Evolutionary conservation across 768 basidiomycete species (phyloP), one percentile per base, ranked within the genome.

Genomic region (Pulveroboletus sp.): DNA sequence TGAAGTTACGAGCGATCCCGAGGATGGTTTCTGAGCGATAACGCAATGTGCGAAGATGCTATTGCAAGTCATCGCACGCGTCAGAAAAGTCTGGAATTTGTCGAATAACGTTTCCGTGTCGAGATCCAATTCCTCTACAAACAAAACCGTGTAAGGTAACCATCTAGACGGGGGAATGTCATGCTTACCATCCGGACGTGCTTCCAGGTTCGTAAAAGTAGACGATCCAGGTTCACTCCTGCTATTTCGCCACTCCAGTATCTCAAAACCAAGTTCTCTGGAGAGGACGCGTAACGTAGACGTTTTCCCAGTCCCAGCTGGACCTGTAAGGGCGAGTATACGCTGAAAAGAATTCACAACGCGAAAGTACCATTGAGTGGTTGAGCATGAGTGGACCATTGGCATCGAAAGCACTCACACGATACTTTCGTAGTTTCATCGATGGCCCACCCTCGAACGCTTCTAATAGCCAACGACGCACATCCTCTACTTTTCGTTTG

Each of bases 301-400:
- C 0, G 95, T 97, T 73, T 99, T 99, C 0, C 82, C 95, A 0
- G 84, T 81, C 2, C 95, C 95, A 8, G 95, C 85, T 0, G 92
- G 90, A 2, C 95, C 95, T 3, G 89, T 88, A 11, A 99, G 69
- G 0, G 81, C 81, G 7, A 98, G 77, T 24, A 99, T 82, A 39
- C 93, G 78, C 90, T 97, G 48, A 4, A 21, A 46, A 32, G n/a
- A 9, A 11, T 29, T 29, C 8, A 7, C 9, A 29, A 29, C 27
- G 8, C 27, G 19, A 32, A 21, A 13, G 14, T 13, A 12, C 19
- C 17, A 11, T 19, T 5, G 19, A 40, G 31, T 25, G 5, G 21
- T 33, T 52, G 17, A 39, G 49, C 19, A 45, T 20, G 12, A 25
- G 40, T 36, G 11, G 9, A 5, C 13, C 20, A 29, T 5, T 6